Evolutionary conservation across 805 yeast genomes (phyloP).

Genomic region (Monosporozyma yasuniensis): DNA sequence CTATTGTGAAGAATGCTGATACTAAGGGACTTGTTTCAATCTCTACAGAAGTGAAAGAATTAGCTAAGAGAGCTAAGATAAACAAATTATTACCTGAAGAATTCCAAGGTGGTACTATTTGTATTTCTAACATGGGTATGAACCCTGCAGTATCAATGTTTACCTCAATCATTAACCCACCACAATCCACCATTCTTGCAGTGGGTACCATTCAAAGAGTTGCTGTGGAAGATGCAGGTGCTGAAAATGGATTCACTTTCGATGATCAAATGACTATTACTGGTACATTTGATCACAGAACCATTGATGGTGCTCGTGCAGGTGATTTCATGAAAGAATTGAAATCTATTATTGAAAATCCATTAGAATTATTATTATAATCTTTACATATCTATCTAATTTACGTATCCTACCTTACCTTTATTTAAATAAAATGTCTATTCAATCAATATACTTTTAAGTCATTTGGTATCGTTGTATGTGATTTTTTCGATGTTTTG

Average conservation of each 20-base stretch:
- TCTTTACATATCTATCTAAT: not conserved
- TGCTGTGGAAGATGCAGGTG: constrained; percentile 86
- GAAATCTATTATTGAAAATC: constrained; percentile 88
- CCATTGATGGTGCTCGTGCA: constrained; percentile 94
- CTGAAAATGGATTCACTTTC: constrained; percentile 85
- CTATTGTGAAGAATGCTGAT: constrained; percentile 85
- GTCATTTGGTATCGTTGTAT: not conserved
- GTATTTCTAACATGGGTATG: constrained; percentile 98
- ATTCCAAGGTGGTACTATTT: constrained; percentile 98
- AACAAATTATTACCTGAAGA: constrained; percentile 92
- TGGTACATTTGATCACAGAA: constrained; percentile 97
- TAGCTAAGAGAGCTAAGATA: constrained; percentile 92
- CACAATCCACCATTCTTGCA: constrained; percentile 90
- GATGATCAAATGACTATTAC: constrained; percentile 88
- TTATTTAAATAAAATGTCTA: too few relatives aligned
- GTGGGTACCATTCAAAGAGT: constrained; percentile 87
- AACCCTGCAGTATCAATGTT: constrained; percentile 85
- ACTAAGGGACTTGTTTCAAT: constrained; percentile 76
- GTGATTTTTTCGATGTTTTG: constrained; percentile 1
- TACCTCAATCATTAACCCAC: constrained; percentile 97
- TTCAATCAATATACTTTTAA: too few relatives aligned
- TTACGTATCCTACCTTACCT: not conserved
- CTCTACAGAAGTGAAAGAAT: constrained; percentile 77
- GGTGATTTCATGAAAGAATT: constrained; percentile 94
- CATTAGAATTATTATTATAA: constrained; percentile 83